Base-by-base conservation (phyloP, 306 rosid species). In the Cicer judaicum region DNA sequence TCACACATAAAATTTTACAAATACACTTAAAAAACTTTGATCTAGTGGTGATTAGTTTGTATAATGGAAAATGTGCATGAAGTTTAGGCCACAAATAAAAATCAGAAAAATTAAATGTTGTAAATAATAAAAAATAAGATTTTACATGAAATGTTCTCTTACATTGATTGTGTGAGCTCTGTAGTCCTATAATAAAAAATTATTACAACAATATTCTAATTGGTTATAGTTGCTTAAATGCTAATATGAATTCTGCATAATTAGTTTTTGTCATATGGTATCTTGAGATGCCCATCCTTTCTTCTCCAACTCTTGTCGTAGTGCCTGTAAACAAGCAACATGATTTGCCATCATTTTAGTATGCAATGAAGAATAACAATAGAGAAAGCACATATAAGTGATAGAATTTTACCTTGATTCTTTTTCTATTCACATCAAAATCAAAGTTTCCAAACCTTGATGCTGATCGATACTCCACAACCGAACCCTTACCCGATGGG, bases 401-500 rank as follows among this genome's bases (percentile, higher is more conserved):
- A 49, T 39, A 12, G 15, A 60, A 15, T 7, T 59, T 84, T 55
- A 94, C 97, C 95, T 94, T 90, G 81, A 94, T 89, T 89, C 98
- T 86, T 87, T 91, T 94, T 65, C 95, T 88, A 61, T 94, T 94
- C 39, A 68, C 70, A 78, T 94, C 96, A 64, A 94, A 94, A 85
- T 94, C 98, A 65, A 85, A 92, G 86, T 79, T 90, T 62, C 97
- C 97, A 36, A 90, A 1, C 71, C 97, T 83, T 1, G 98, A 89
- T 1, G 98, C 98, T 0, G 98, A 91, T 74, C 98, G 85, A 72
- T 94, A 94, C 86, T 90, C 95, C 47, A 90, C 96, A 16, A 76
- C 57, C 0, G 98, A 85, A 77, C 87, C 89, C 74, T 80, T 86
- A 29, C 83, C 92, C 0, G 93, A 95, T 34, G 88, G 89, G 48